Conservation (phyloP, 2,329 filamentous ascomycete genomes). For the Epichloe uncinata region DNA sequence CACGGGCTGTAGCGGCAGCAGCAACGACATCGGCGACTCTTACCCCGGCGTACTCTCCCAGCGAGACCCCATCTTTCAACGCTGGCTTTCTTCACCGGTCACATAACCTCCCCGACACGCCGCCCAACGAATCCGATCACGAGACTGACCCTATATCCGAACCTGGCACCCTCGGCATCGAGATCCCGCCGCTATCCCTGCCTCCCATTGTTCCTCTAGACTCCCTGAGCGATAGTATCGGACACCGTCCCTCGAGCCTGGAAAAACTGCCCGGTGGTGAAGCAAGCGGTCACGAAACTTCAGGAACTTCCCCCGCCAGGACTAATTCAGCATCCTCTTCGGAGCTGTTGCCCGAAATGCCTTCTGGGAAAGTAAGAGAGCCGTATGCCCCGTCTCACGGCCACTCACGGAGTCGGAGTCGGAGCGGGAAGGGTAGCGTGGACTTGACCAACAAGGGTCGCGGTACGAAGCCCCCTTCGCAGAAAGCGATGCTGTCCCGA, state of each 20-base stretch:
- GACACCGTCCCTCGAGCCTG: constrained; percentile 2
- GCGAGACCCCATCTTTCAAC: constrained; percentile 1
- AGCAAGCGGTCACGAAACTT: constrained; percentile 7
- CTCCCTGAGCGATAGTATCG: constrained; percentile 10
- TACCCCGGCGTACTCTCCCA: constrained; percentile 2
- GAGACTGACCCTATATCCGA: not conserved
- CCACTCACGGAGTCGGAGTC: constrained; percentile 20
- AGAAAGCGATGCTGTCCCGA: constrained; percentile 94
- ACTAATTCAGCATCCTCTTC: not conserved
- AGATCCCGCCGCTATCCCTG: constrained; percentile 7
- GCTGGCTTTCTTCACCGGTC: not conserved
- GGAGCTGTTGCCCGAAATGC: constrained; percentile 13
- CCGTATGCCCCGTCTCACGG: constrained; percentile 14
- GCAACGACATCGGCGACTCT: constrained; percentile 6
- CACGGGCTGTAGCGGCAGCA: constrained; percentile 10
- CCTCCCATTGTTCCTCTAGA: constrained; percentile 14
- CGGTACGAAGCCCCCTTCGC: constrained; percentile 43
- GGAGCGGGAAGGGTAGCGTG: constrained; percentile 20
- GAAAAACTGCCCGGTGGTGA: constrained; percentile 6
- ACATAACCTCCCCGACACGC: constrained; percentile 1
- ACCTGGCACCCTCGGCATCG: not conserved
- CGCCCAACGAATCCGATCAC: constrained; percentile 3
- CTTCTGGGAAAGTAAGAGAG: constrained; percentile 18
- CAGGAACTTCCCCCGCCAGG: constrained; percentile 8
- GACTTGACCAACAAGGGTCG: constrained; percentile 18